phyloP scores from a whole-genome alignment of 768 basidiomycete species.

The Lepiota brunneoincarnata region DNA sequence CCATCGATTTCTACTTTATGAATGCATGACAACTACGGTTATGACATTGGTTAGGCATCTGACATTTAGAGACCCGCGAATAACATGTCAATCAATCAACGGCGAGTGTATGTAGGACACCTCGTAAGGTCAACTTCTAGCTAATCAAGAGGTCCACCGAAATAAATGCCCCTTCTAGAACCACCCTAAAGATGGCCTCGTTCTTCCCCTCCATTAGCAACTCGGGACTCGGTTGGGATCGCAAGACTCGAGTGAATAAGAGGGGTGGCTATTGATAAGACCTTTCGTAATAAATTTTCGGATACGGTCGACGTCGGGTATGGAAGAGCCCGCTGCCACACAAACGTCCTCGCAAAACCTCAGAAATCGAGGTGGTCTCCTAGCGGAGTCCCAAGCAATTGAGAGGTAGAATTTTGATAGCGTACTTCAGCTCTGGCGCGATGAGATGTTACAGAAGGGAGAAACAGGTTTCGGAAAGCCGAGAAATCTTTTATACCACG shows the following conservation, averaged over 20 bases:
- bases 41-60: background rate
- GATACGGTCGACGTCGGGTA: too few relatives aligned
- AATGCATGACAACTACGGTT: background rate
- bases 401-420: background rate
- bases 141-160: constrained; percentile 43
- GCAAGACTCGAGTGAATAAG: constrained; percentile 49
- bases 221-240: constrained; percentile 41
- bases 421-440: background rate
- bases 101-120: constrained; percentile 42
- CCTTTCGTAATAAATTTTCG: background rate
- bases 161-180: constrained; percentile 44
- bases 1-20: background rate
- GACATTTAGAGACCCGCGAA: background rate
- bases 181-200: constrained; percentile 11
- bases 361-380: background rate
- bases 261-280: constrained; percentile 18
- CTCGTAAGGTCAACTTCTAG: constrained; percentile 58
- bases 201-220: constrained; percentile 53
- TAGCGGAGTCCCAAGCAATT: background rate
- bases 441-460: background rate
- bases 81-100: background rate
- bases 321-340: too few relatives aligned
- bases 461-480: background rate
- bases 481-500: background rate
- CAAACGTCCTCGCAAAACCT: too few relatives aligned